Base-by-base conservation (phyloP, 768 basidiomycete species). In the Cubamyces sp. region DNA sequence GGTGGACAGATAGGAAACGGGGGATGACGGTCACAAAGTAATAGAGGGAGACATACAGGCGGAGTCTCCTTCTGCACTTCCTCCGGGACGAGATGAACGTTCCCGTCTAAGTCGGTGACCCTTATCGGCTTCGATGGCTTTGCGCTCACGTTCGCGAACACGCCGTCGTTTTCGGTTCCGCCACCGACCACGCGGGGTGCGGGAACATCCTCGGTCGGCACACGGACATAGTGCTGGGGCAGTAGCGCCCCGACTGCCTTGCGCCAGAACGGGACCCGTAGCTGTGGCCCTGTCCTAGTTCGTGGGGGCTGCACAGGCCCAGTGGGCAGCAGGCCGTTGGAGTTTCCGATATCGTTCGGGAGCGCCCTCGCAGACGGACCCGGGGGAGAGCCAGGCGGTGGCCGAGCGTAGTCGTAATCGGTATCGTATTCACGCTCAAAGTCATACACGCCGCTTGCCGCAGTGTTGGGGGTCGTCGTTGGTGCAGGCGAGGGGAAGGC, bases 101-200 rank as follows among this genome's bases (percentile, higher is more conserved):
- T 78, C 4, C 89, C 89, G 67, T 87, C 75, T 39, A 81, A 82
- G 21, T 79, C 74, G 37, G 69, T 74, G n/a, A 85, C 69, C 55
- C 82, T 58, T 25, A 81, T 78, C 1, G 78, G 76, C 43, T 72
- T 72, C 11, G 65, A 69, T 1, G 97, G 96, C 73, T 97, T 97
- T 1, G 96, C 96, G 66, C 85, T 87, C 40, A 99, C 86, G 70
- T 98, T 99, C 30, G 91, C 87, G 71, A 98, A 99, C 9, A 98
- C 96, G 3, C 97, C 97, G 68, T 97, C 95, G 69, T 96, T 94
- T 30, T 93, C 85, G 18, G 77, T 79, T 0, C 91, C 92, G 7
- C 87, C 87, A 34, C 92, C 92, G 77, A 61, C 73, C 63, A 64
- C 62, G 60, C 21, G 66, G 69, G 9, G 77, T 66, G 49, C 5